Evolutionary conservation across 805 yeast genomes (phyloP), one percentile per base, ranked within the genome.

Genomic region (Torulaspora delbrueckii): DNA sequence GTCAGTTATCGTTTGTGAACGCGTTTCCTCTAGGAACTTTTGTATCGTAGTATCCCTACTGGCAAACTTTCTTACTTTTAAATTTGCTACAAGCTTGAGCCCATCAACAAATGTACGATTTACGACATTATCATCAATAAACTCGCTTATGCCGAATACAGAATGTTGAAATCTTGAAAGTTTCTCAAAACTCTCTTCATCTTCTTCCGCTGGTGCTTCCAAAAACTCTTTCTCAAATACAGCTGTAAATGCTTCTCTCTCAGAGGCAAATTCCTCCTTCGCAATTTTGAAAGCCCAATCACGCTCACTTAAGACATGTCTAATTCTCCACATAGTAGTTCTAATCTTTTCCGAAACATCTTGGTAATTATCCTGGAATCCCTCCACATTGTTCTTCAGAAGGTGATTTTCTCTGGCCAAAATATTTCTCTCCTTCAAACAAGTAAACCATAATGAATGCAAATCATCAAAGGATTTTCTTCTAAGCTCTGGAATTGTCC

Each of bases 391-490:
- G 23, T 70, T 69, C 28, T 62, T 73, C 46, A 76, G 74, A 54
- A 86, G 72, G 52, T 83, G 80, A 45, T 73, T 72, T 65, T 93
- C 98, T 56, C 96, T 76, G 27, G 80, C 81, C 46, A 91, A 66
- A 10, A 79, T 69, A 64, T 93, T 93, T 55, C 95, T 73, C 66
- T 93, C 96, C 62, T 79, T 85, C 54, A 91, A 68, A 55, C 90
- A 80, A 36, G 84, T 75, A 64, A 87, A 91, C 98, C 99, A 93
- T 57, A 93, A 72, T 30, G 81, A 77, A 66, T 93, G 99, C 56
- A 93, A 71, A 62, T 93, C 99, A 33, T 89, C 93, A 60, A 89
- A 93, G 13, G 87, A 79, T 66, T 93, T 93, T 51, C 95, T 77
- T 64, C 99, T 81, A 57, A 93, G 76, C 63, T 91, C 98, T 3